A percentile compares a stretch with the other conserved stretches of the same genome.
phyloP scores from a whole-genome alignment of 2,329 filamentous ascomycete species.

The Drechslera avenae region DNA sequence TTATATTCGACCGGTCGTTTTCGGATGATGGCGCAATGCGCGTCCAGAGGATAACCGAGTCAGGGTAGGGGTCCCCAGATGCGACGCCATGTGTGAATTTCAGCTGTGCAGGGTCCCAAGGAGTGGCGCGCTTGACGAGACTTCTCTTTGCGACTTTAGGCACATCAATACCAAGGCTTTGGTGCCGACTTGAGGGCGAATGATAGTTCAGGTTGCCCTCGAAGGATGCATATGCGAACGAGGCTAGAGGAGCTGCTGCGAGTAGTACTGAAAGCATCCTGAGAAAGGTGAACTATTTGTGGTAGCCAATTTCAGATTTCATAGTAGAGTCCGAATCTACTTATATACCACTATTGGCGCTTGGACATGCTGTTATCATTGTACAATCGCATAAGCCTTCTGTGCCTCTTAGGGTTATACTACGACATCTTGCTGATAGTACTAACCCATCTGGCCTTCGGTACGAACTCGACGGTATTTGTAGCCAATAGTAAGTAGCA shows the following conservation, averaged over 20 bases:
- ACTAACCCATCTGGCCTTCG: constrained; percentile 1
- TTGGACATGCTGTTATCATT: constrained; percentile 1
- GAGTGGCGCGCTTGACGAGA: constrained; percentile 17
- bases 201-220: constrained; percentile 66
- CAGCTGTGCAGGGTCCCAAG: constrained; percentile 48
- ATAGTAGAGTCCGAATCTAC: background rate
- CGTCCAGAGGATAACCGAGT: constrained; percentile 47
- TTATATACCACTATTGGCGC: constrained; percentile 4
- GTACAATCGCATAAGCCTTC: background rate
- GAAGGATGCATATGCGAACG: constrained; percentile 26
- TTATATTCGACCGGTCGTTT: constrained; percentile 51
- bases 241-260: constrained; percentile 19
- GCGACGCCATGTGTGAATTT: constrained; percentile 54
- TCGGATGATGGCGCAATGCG: constrained; percentile 46
- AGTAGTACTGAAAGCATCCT: constrained; percentile 25
- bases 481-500: constrained; percentile 2
- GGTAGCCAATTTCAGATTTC: background rate
- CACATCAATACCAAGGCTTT: constrained; percentile 66
- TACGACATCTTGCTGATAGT: constrained; percentile 3
- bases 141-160: constrained; percentile 63
- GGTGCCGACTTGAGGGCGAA: constrained; percentile 67
- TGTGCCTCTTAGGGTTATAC: background rate
- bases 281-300: background rate
- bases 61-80: constrained; percentile 53
- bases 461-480: background rate